These are phyloP conservation scores for Ramaria rubella DNA, from an alignment of 768 basidiomycete species.

Conservation along the genomic window DNA sequence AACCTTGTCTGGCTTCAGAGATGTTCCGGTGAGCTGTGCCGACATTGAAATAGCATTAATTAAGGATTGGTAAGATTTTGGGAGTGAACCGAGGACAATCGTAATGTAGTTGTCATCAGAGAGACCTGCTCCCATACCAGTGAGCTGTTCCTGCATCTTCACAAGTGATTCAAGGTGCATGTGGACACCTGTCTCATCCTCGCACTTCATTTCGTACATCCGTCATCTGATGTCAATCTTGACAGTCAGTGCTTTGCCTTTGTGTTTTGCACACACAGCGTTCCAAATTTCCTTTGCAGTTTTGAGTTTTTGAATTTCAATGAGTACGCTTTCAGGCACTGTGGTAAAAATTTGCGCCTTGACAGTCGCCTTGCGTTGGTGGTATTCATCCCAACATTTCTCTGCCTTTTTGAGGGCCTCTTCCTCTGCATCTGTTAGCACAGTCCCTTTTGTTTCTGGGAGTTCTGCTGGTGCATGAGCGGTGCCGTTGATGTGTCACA, in stretches of 20 bases:
- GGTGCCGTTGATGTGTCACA: too few relatives aligned
- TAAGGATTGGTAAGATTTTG: conserved; percentile 27
- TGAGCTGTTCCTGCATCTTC: conserved; percentile 28
- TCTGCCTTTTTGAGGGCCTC: background rate
- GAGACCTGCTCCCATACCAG: conserved; percentile 26
- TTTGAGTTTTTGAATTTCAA: background rate
- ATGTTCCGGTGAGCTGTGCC: background rate
- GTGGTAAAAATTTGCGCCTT: background rate
- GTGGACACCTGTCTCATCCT: background rate
- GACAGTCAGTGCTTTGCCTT: background rate
- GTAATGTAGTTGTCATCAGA: conserved; percentile 26
- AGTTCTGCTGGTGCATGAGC: too few relatives aligned
- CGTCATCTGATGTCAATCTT: background rate
- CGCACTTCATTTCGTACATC: background rate
- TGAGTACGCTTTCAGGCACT: background rate
- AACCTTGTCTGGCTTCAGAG: background rate
- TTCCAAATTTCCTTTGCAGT: background rate
- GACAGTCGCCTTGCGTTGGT: background rate
- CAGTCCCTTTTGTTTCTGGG: too few relatives aligned
- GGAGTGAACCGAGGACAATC: conserved; percentile 32
- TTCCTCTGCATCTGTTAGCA: background rate
- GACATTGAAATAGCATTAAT: conserved; percentile 22
- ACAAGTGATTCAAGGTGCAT: conserved; percentile 17
- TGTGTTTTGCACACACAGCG: background rate
- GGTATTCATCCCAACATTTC: background rate